These are phyloP conservation scores for Arxiozyma slooffiae DNA, from an alignment of 1,139 yeast species.

Conservation along the genomic window DNA sequence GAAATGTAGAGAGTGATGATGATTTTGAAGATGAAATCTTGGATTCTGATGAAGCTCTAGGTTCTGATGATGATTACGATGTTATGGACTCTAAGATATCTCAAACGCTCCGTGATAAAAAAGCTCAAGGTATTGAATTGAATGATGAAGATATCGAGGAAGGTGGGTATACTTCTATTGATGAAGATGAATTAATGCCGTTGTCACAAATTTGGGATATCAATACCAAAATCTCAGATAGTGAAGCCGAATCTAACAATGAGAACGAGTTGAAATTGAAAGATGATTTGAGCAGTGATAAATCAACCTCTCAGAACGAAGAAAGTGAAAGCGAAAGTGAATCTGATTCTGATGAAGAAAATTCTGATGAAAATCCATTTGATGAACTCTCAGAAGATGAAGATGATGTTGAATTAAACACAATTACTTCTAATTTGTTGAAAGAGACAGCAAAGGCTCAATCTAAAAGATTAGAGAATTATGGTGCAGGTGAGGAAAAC, in stretches of 20 bases:
- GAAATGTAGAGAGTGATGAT: slow-evolving; percentile 32
- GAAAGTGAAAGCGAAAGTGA: slow-evolving; percentile 16
- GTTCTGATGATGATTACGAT: slow-evolving; percentile 67
- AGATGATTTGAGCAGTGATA: slow-evolving; percentile 5
- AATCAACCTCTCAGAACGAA: background rate
- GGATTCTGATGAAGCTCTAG: slow-evolving; percentile 69
- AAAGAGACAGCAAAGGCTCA: slow-evolving; percentile 32
- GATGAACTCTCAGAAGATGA: slow-evolving; percentile 32
- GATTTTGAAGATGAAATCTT: slow-evolving; percentile 59
- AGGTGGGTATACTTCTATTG: slow-evolving; percentile 43
- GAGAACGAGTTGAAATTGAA: slow-evolving; percentile 14
- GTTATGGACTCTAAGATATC: slow-evolving; percentile 57
- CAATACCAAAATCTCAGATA: slow-evolving; percentile 22
- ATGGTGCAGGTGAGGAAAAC: slow-evolving; percentile 44
- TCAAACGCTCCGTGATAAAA: slow-evolving; percentile 52
- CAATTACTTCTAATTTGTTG: slow-evolving; percentile 26
- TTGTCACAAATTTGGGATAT: slow-evolving; percentile 79
- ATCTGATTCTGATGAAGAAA: slow-evolving; percentile 18
- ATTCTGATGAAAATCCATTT: slow-evolving; percentile 29
- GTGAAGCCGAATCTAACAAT: slow-evolving; percentile 38
- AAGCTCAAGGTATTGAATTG: slow-evolving; percentile 19
- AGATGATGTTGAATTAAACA: slow-evolving; percentile 33
- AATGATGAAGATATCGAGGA: slow-evolving; percentile 33
- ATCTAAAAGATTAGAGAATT: slow-evolving; percentile 42
- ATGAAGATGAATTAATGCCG: slow-evolving; percentile 64